A percentile compares a stretch with the other conserved stretches of the same genome.
phyloP scores from a whole-genome alignment of 2,329 filamentous ascomycete species.

The Penicillium decumbens region DNA sequence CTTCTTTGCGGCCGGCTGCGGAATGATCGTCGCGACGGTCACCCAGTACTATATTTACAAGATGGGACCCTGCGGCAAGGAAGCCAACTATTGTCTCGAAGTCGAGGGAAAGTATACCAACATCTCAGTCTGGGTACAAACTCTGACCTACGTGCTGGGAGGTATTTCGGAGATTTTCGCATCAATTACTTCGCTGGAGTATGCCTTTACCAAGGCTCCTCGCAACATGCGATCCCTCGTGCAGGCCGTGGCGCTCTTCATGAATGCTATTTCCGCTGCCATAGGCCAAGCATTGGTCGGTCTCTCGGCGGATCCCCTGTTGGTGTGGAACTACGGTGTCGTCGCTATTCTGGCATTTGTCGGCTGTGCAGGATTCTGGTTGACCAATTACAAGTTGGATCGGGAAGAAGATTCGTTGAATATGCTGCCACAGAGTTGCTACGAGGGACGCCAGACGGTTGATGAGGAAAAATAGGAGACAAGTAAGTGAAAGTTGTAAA shows the following conservation, averaged over 20 bases:
- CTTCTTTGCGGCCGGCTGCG: conserved; percentile 46
- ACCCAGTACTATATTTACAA: conserved; percentile 55
- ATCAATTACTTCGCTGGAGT: conserved; percentile 63
- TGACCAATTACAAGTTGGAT: conserved; percentile 63
- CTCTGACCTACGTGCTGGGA: conserved; percentile 49
- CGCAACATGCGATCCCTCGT: conserved; percentile 78
- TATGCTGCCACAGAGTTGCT: conserved; percentile 26
- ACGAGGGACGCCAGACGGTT: conserved; percentile 8
- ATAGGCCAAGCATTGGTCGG: conserved; percentile 65
- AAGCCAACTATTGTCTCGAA: conserved; percentile 50
- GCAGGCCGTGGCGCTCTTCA: conserved; percentile 63
- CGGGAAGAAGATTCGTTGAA: conserved; percentile 65
- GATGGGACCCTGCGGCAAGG: conserved; percentile 55
- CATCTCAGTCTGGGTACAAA: conserved; percentile 61
- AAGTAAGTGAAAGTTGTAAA: neutral
- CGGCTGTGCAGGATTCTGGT: conserved; percentile 64
- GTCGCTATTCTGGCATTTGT: conserved; percentile 60
- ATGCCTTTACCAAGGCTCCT: conserved; percentile 72
- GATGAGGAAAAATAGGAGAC: neutral
- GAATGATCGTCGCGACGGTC: conserved; percentile 50
- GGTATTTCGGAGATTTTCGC: conserved; percentile 57
- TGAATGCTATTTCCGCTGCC: conserved; percentile 64
- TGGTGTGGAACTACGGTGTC: conserved; percentile 67
- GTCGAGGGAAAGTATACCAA: conserved; percentile 44
- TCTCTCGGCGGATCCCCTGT: conserved; percentile 59